Percentiles rank a stretch among this genome's conserved stretches.
These are phyloP conservation scores for Wallacemonas sp. DNA, from an alignment of 208 protist species.

Conservation along the genomic window DNA sequence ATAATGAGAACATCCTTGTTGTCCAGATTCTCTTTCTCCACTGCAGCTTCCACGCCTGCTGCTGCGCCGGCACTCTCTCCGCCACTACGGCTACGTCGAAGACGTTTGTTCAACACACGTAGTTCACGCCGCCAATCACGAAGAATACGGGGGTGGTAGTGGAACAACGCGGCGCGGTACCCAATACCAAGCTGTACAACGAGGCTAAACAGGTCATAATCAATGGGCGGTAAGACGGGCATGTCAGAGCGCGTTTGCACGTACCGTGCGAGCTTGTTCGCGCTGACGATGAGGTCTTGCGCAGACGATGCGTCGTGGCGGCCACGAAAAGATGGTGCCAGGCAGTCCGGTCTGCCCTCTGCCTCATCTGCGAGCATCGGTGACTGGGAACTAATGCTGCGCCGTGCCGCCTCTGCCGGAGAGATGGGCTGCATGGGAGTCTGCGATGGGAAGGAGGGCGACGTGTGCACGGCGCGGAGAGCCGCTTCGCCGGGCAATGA, in stretches of 20 bases:
- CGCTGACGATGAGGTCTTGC: constrained; percentile 33
- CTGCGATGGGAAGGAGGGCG: background rate
- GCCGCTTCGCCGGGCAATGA: too few relatives aligned
- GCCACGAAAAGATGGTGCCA: constrained; percentile 60
- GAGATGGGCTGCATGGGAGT: background rate
- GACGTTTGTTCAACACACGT: constrained; percentile 16
- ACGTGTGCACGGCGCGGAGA: too few relatives aligned
- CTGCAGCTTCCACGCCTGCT: too few relatives aligned
- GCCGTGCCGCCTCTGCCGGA: constrained; percentile 9
- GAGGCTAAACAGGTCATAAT: constrained; percentile 83
- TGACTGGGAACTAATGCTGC: constrained; percentile 41
- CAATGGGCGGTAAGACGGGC: constrained; percentile 62
- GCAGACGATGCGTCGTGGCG: constrained; percentile 35
- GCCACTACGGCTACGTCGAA: background rate
- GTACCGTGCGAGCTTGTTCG: constrained; percentile 64
- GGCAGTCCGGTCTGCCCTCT: constrained; percentile 42
- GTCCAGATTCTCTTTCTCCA: background rate
- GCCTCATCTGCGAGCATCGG: constrained; percentile 60
- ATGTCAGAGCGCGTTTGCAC: constrained; percentile 48
- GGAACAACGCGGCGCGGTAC: constrained; percentile 41
- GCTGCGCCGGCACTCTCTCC: too few relatives aligned
- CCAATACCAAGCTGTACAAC: constrained; percentile 65
- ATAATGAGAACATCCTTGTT: constrained; percentile 58
- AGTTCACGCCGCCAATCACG: constrained; percentile 65
- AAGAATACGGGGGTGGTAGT: constrained; percentile 78